Base-by-base conservation (phyloP, 805 yeast genomes). In the Debaryomyces prosopidis region DNA sequence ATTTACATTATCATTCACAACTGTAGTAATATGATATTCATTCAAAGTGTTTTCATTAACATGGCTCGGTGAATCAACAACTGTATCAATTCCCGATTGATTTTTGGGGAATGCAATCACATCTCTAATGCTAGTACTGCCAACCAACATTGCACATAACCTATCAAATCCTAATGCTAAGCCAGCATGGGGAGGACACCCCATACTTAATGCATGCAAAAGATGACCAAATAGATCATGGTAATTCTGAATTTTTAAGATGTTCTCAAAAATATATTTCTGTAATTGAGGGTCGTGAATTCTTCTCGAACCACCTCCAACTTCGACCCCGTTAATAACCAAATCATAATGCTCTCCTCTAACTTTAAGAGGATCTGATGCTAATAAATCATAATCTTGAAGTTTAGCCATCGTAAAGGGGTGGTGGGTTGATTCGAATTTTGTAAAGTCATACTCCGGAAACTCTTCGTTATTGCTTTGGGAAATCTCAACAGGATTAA, bases 171-270 rank as follows among this genome's bases (percentile, higher is more conserved):
- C 99, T 30, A 94, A 73, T 0, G 99, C 99, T 32, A 94, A 73
- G 0, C 99, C 99, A 2, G 97, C 97, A 67, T 94, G 99, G 1
- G 99, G 99, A 1, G 99, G 99, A 58, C 98, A 89, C 1, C 99
- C 99, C 68, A 87, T 81, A 18, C 80, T 80, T 44, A 94, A 79
- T 0, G 97, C 97, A 34, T 75, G 71, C 27, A 94, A 71, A 34
- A 94, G 71, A 66, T 94, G 99, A 0, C 96, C 96, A 69, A 94
- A 94, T 7, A 89, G 69, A 30, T 62, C 59, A 37, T 83, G 75
- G 20, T 87, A 78, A 50, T 88, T 68, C 1, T 58, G 40, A 10
- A 94, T 84, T 6, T 76, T 66, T 26, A 94, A 72, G 9, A 92
- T 73, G 18, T 81, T 64, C 38, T 82, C 70, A 54, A 94, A 83